These are phyloP conservation scores for Monosporascus sp. DNA, from an alignment of 2,329 filamentous ascomycete genomes.

Conservation along the genomic window DNA sequence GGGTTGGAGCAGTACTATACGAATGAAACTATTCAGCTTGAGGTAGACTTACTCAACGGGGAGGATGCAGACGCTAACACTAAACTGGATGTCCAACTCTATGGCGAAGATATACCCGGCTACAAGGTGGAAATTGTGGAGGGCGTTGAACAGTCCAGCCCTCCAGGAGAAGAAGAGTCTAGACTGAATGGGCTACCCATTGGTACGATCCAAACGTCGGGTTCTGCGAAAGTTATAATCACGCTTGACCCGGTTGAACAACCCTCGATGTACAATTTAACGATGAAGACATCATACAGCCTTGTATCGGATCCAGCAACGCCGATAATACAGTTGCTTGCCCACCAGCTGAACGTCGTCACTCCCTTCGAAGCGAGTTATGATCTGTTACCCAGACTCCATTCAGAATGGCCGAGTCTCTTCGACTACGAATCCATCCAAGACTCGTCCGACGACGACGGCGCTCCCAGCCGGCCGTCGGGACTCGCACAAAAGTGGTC, in stretches of 20 bases:
- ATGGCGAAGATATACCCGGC: slow-evolving; percentile 49
- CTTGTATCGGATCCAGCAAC: slow-evolving; percentile 75
- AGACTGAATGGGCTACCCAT: slow-evolving; percentile 37
- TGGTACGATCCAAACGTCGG: slow-evolving; percentile 41
- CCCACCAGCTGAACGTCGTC: slow-evolving; percentile 65
- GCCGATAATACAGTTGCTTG: slow-evolving; percentile 67
- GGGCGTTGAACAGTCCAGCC: slow-evolving; percentile 27
- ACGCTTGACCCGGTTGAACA: slow-evolving; percentile 43
- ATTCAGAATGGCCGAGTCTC: slow-evolving; percentile 81
- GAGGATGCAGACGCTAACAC: slow-evolving; percentile 76
- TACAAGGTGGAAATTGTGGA: slow-evolving; percentile 37
- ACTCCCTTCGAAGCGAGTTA: slow-evolving; percentile 90
- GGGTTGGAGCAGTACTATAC: slow-evolving; percentile 73
- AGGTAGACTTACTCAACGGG: slow-evolving; percentile 69
- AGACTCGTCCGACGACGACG: slow-evolving; percentile 27
- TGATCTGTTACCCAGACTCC: slow-evolving; percentile 74
- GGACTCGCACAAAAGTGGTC: slow-evolving; percentile 80
- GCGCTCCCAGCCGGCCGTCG: slow-evolving; percentile 24
- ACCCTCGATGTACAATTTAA: slow-evolving; percentile 59
- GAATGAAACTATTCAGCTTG: slow-evolving; percentile 67
- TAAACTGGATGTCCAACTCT: slow-evolving; percentile 62
- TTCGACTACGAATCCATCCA: slow-evolving; percentile 58
- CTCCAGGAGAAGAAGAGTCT: slow-evolving; percentile 33
- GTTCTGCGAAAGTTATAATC: slow-evolving; percentile 40
- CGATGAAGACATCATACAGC: slow-evolving; percentile 70